Evolutionary conservation across 2,329 filamentous ascomycete species (phyloP), one percentile per base, ranked within the genome.

Genomic region (Sarocladium brachiariae): DNA sequence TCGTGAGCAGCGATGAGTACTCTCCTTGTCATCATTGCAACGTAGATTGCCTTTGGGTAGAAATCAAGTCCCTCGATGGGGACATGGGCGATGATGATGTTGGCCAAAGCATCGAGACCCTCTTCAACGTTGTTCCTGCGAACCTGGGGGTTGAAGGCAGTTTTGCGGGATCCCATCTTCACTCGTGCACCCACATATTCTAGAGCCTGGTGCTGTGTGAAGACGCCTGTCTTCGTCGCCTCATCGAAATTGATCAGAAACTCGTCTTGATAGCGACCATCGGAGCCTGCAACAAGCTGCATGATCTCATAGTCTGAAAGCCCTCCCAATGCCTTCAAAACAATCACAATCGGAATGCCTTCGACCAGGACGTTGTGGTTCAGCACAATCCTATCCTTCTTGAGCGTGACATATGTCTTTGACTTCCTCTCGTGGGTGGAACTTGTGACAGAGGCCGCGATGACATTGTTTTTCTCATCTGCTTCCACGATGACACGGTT

Each of bases 401-500:
- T 97, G 50, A 95, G 72, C 13, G 92, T 81, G 49, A 99, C 89
- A 60, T 97, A 96, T 51, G 89, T 96, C 73, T 99, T 99, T 10
- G 93, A 96, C 68, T 97, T 96, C 60, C 95, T 82, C 67, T 97
- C 93, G 67, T 96, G 90, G 1, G 95, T 97, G 25, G 93, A 96
- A 81, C 91, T 95, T 7, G 91, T 99, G 25, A 97, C 93, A 1
- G 93, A 97, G 33, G 95, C 93, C 58, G 92, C 89, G 51, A 97
- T 92, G 56, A 95, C 84, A 53, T 87, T 87, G 69, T 96, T 97
- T 71, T 95, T 95, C 49, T 85, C 78, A 60, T 92, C 88, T 51
- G 89, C 85, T 69, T 99, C 95, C 14, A 99, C 92, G 65, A 99
- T 96, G 61, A 99, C 88, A 73, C 93, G 84, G 69, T 99, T 99